Evolutionary conservation across 495 filamentous ascomycete genomes (phyloP).

Genomic region (Podospora tetraspora): DNA sequence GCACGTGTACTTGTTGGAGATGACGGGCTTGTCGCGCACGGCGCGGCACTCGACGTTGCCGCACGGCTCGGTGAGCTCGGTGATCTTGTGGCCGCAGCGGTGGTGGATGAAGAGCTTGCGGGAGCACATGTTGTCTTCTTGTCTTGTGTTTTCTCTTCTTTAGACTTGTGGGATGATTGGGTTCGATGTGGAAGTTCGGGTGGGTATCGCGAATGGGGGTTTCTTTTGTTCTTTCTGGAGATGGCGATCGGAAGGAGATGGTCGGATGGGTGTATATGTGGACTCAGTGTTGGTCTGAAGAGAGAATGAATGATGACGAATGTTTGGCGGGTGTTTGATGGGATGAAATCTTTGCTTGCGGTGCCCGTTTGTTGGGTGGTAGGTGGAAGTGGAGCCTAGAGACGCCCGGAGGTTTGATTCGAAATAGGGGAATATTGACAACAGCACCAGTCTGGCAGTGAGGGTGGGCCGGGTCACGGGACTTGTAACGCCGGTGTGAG

Average conservation of each 20-base stretch:
- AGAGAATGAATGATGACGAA: not conserved
- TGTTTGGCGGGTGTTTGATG: not conserved
- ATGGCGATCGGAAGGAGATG: not conserved
- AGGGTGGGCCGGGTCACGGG: not conserved
- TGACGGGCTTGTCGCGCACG: conserved; percentile 11
- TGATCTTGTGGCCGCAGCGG: conserved; percentile 28
- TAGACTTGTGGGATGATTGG: not conserved
- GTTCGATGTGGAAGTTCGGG: not conserved
- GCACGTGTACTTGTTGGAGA: conserved; percentile 26
- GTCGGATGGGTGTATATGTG: not conserved
- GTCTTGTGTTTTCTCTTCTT: not conserved
- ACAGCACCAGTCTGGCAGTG: not conserved
- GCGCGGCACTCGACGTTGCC: conserved; percentile 16
- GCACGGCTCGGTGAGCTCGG: conserved; percentile 19
- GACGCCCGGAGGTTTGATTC: not conserved
- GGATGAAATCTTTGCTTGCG: not conserved
- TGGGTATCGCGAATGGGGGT: not conserved
- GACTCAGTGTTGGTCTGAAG: not conserved
- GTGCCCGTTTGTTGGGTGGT: not conserved
- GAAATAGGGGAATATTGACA: not conserved
- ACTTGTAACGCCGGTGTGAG: not conserved
- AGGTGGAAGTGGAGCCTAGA: not conserved
- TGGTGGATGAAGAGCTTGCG: conserved; percentile 29
- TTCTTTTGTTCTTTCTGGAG: not conserved
- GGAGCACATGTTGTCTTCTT: conserved; percentile 17